Percentiles rank a stretch among this genome's conserved stretches.
phyloP scores from a whole-genome alignment of 2,329 filamentous ascomycete genomes.

The Aspergillus tubingensis region DNA sequence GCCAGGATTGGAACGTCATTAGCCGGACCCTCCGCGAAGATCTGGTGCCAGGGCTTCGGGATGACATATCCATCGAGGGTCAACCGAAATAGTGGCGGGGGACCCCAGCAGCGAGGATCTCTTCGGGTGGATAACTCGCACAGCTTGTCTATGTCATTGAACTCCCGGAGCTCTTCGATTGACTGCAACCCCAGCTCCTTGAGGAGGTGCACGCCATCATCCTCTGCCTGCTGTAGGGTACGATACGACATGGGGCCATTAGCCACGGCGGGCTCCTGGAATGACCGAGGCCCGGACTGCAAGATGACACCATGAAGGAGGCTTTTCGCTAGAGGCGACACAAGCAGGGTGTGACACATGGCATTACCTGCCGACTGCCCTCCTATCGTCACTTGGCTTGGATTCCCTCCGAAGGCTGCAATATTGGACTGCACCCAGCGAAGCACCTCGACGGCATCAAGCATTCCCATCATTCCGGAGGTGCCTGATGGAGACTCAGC shows the following conservation, averaged over 20 bases:
- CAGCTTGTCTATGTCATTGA: not conserved
- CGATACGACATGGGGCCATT: not conserved
- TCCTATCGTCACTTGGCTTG: constrained; percentile 36
- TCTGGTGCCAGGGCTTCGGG: not conserved
- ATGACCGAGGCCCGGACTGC: too few relatives aligned
- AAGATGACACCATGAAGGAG: too few relatives aligned
- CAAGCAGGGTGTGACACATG: too few relatives aligned
- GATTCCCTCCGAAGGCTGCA: constrained; percentile 38
- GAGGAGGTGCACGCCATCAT: not conserved
- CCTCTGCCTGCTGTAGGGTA: not conserved
- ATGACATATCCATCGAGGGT: not conserved
- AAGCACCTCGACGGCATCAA: constrained; percentile 23
- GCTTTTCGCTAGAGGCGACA: too few relatives aligned
- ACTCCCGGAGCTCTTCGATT: not conserved
- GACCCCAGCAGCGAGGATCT: not conserved
- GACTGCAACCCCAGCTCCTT: not conserved
- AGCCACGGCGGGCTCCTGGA: too few relatives aligned
- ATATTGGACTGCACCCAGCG: constrained; percentile 38
- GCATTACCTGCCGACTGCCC: not conserved
- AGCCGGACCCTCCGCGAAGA: not conserved
- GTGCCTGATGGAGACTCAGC: too few relatives aligned
- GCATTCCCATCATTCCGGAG: not conserved
- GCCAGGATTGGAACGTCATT: too few relatives aligned
- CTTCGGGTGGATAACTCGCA: not conserved
- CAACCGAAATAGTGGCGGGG: not conserved